A percentile compares a stretch with the other conserved stretches of the same genome.
Conservation (phyloP, 2,329 filamentous ascomycete genomes). For the Metarhizium robertsii region DNA sequence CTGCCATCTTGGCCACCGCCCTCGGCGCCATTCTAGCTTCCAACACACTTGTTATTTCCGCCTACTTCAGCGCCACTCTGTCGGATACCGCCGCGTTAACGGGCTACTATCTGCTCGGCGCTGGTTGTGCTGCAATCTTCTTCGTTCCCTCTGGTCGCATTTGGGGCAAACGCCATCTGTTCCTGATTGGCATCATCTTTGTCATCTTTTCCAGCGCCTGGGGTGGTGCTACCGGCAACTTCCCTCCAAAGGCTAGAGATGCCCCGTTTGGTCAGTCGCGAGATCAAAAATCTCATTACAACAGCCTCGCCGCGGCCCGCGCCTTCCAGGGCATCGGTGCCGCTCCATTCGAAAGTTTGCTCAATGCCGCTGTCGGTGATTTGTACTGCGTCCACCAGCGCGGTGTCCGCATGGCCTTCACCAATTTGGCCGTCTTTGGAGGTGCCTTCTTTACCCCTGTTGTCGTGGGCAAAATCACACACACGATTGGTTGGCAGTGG, state of each 20-base stretch:
- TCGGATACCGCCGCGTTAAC: conserved; percentile 75
- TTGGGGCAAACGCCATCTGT: conserved; percentile 88
- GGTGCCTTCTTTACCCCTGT: conserved; percentile 66
- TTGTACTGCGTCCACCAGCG: conserved; percentile 81
- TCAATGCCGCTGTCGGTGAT: conserved; percentile 84
- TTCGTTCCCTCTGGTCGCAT: conserved; percentile 82
- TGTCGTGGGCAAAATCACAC: conserved; percentile 79
- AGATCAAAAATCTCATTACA: conserved; percentile 41
- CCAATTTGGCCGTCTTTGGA: conserved; percentile 48
- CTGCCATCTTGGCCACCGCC: conserved; percentile 74
- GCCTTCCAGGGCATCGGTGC: conserved; percentile 80
- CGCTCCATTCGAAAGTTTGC: conserved; percentile 81
- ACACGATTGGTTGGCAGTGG: conserved; percentile 72
- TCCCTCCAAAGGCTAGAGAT: conserved; percentile 1
- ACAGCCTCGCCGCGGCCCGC: conserved; percentile 65
- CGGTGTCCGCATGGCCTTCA: conserved; percentile 78
- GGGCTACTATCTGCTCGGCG: conserved; percentile 78
- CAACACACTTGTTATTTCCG: conserved; percentile 69
- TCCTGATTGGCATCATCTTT: conserved; percentile 66
- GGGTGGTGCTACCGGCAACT: conserved; percentile 57
- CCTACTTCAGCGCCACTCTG: conserved; percentile 56
- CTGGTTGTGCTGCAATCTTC: conserved; percentile 71
- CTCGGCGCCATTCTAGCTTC: conserved; percentile 82
- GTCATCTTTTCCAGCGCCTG: conserved; percentile 67
- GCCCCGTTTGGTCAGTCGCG: conserved; percentile 1